Percentiles rank a stretch among this genome's conserved stretches.
These are phyloP conservation scores for Podaxis pistillaris DNA, from an alignment of 768 basidiomycete species.

Conservation along the genomic window DNA sequence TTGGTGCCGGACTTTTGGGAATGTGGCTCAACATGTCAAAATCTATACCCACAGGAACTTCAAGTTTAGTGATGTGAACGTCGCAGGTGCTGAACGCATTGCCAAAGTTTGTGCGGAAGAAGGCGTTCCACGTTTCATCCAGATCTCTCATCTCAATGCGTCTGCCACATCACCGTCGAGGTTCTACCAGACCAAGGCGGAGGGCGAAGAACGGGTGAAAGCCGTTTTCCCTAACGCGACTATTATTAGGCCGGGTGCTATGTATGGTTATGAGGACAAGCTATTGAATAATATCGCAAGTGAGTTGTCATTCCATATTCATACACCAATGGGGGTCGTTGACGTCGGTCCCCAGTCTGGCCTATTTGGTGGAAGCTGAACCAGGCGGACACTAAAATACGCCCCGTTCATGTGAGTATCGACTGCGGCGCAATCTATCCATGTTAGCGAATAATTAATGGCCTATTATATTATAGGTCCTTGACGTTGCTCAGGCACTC, in stretches of 20 bases:
- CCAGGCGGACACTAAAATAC: conserved; percentile 78
- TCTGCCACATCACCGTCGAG: conserved; percentile 70
- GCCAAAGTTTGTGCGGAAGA: conserved; percentile 75
- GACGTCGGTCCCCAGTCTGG: conserved; percentile 55
- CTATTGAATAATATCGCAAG: conserved; percentile 89
- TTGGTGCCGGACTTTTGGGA: conserved; percentile 9
- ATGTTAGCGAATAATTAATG: conserved; percentile 18
- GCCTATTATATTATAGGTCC: conserved; percentile 50
- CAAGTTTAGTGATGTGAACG: conserved; percentile 77
- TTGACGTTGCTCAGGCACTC: conserved; percentile 93
- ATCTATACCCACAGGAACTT: conserved; percentile 68
- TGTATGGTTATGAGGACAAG: conserved; percentile 97
- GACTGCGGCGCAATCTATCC: conserved; percentile 13
- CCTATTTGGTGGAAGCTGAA: conserved; percentile 96
- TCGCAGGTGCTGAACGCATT: conserved; percentile 79
- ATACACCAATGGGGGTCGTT: conserved; percentile 6
- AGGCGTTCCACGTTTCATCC: conserved; percentile 84
- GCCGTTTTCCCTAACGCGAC: conserved; percentile 83
- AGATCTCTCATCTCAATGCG: conserved; percentile 95
- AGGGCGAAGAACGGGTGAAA: conserved; percentile 86
- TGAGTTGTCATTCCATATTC: conserved; percentile 36
- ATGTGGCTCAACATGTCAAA: conserved; percentile 7
- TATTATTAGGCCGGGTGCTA: conserved; percentile 78
- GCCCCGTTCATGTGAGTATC: conserved; percentile 83
- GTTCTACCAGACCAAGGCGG: conserved; percentile 87